Conservation (phyloP, 805 yeast species). For the Pichia heedii region DNA sequence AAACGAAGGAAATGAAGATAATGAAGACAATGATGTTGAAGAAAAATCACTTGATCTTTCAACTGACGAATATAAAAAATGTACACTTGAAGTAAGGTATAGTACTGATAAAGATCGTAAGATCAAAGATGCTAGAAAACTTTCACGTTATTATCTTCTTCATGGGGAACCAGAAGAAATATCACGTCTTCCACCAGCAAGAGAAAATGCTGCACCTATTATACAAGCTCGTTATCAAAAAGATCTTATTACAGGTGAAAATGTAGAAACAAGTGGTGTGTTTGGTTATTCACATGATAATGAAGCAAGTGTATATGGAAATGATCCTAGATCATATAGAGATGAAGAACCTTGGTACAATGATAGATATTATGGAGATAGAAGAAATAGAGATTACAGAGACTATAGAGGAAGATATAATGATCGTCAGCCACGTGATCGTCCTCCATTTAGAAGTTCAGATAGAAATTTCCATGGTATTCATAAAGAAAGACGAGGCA, state of each 20-base stretch:
- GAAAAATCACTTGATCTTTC: neutral
- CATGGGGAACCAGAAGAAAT: conserved; percentile 59
- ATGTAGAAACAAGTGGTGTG: conserved; percentile 29
- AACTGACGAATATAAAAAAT: neutral
- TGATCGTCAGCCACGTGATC: neutral
- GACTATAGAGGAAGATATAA: neutral
- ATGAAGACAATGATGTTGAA: neutral
- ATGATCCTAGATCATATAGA: conserved; percentile 1
- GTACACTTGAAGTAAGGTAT: conserved; percentile 31
- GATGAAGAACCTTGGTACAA: neutral
- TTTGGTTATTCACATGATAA: conserved; percentile 26
- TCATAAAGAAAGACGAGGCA: conserved; percentile 8
- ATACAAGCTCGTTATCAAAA: conserved; percentile 7
- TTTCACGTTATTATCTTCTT: conserved; percentile 54
- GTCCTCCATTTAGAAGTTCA: neutral
- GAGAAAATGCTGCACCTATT: conserved; percentile 11
- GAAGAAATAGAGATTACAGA: neutral
- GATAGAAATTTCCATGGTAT: conserved; percentile 5
- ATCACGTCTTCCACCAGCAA: conserved; percentile 22
- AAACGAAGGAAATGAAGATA: neutral
- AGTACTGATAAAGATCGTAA: conserved; percentile 49
- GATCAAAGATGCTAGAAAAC: conserved; percentile 44
- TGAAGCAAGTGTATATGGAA: conserved; percentile 20
- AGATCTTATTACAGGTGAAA: conserved; percentile 29
- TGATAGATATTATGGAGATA: neutral